Evolutionary conservation across 768 basidiomycete species (phyloP).

Genomic region (Russula sp.): DNA sequence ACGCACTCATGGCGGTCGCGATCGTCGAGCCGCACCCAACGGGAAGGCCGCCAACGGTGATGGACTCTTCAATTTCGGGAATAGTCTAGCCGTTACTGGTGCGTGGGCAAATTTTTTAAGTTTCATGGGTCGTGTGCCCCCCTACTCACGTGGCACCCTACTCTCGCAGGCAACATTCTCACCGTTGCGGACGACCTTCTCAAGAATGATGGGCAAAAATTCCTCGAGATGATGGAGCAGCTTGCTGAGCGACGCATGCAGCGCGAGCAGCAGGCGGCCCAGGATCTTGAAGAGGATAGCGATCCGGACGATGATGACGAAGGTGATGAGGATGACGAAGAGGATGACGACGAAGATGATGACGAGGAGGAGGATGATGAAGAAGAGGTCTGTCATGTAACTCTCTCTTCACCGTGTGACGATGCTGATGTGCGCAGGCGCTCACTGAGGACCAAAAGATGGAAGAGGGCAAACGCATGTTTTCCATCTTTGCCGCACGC

Average conservation of each 20-base stretch:
- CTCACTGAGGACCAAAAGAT: constrained; percentile 97
- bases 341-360: constrained; percentile 46
- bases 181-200: constrained; percentile 98
- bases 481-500: constrained; percentile 97
- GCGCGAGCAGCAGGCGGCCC: constrained; percentile 66
- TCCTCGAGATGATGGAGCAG: constrained; percentile 99
- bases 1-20: constrained; percentile 24
- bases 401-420: constrained; percentile 12
- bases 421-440: constrained; percentile 36
- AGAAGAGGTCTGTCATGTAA: constrained; percentile 25
- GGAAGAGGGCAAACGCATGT: constrained; percentile 99
- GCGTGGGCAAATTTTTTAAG: constrained; percentile 29
- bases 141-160: constrained; percentile 23
- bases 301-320: constrained; percentile 49
- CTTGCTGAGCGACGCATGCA: constrained; percentile 91
- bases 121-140: constrained; percentile 12
- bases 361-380: constrained; percentile 50
- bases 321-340: constrained; percentile 44
- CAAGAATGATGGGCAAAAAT: constrained; percentile 98
- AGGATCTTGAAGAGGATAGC: constrained; percentile 40
- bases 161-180: constrained; percentile 78
- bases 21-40: constrained; percentile 33
- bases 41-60: constrained; percentile 50
- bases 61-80: constrained; percentile 75
- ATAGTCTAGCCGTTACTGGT: constrained; percentile 78